Conservation (phyloP, 2,329 filamentous ascomycete genomes). For the Ceratocystis papillata region DNA sequence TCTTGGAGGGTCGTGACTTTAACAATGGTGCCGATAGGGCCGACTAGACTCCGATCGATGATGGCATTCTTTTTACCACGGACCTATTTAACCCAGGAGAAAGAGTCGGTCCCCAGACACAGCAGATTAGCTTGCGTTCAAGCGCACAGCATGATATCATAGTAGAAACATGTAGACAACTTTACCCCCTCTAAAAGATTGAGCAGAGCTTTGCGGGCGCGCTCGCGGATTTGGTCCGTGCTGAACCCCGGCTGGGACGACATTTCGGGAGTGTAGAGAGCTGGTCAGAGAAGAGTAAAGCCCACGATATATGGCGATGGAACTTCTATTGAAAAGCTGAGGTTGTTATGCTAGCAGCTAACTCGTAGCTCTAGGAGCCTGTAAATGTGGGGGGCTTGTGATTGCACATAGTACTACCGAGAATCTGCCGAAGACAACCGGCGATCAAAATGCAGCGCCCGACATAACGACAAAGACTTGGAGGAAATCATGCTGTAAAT, state of each 20-base stretch:
- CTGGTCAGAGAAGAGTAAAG: background rate
- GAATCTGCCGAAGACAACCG: background rate
- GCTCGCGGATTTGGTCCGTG: constrained; percentile 64
- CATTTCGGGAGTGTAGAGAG: constrained; percentile 40
- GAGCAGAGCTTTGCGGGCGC: constrained; percentile 78
- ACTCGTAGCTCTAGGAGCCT: background rate
- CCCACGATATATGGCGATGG: background rate
- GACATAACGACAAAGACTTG: background rate
- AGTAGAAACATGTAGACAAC: constrained; percentile 15
- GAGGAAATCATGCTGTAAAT: background rate
- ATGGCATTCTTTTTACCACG: constrained; percentile 98
- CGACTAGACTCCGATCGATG: constrained; percentile 80
- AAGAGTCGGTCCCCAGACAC: background rate
- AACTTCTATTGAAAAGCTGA: background rate
- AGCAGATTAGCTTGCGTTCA: background rate
- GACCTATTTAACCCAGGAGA: constrained; percentile 48
- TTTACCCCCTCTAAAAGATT: constrained; percentile 90
- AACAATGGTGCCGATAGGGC: constrained; percentile 79
- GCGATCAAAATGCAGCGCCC: background rate
- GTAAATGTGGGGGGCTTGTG: constrained; percentile 12
- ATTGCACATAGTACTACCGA: constrained; percentile 4
- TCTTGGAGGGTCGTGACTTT: constrained; percentile 94
- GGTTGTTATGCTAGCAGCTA: too few species aligned
- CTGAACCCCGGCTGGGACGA: constrained; percentile 61
- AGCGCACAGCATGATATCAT: constrained; percentile 15